These are phyloP conservation scores for Carex littledalei DNA, from an alignment of 176 grass and related monocot species.

Conservation along the genomic window DNA sequence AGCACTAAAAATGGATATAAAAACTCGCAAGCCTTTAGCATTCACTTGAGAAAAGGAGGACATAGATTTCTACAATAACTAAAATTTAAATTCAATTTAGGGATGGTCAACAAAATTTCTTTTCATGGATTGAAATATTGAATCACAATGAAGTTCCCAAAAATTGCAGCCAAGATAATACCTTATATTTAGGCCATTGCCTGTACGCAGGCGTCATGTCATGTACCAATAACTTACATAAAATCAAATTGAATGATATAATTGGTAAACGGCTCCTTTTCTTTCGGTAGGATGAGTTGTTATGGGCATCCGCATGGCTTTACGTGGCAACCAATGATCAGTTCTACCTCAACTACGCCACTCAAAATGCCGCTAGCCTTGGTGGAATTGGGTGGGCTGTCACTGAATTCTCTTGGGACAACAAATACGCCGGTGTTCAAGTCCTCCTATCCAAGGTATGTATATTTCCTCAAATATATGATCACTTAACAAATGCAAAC, in stretches of 20 bases:
- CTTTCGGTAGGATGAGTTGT: slow-evolving; percentile 57
- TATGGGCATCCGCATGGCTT: slow-evolving; percentile 87
- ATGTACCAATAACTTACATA: neutral
- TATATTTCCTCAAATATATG: neutral
- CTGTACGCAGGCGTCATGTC: too few species aligned
- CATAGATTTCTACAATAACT: neutral
- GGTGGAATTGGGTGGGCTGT: slow-evolving; percentile 81
- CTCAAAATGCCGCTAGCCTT: slow-evolving; percentile 44
- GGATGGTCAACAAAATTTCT: neutral
- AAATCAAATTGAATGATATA: neutral
- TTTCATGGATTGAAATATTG: neutral
- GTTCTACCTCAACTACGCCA: slow-evolving; percentile 57
- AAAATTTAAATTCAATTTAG: neutral
- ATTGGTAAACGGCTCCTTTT: neutral
- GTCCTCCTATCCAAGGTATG: slow-evolving; percentile 71
- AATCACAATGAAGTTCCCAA: neutral
- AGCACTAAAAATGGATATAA: neutral
- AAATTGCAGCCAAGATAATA: neutral
- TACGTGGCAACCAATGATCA: slow-evolving; percentile 66
- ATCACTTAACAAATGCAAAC: neutral
- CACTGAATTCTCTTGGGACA: slow-evolving; percentile 91
- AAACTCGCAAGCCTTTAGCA: neutral
- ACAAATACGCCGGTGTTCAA: slow-evolving; percentile 90
- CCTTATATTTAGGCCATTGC: too few species aligned
- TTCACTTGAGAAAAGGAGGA: neutral